Evolutionary conservation across 2,329 filamentous ascomycete species (phyloP).

Genomic region (Pseudogymnoascus sp.): DNA sequence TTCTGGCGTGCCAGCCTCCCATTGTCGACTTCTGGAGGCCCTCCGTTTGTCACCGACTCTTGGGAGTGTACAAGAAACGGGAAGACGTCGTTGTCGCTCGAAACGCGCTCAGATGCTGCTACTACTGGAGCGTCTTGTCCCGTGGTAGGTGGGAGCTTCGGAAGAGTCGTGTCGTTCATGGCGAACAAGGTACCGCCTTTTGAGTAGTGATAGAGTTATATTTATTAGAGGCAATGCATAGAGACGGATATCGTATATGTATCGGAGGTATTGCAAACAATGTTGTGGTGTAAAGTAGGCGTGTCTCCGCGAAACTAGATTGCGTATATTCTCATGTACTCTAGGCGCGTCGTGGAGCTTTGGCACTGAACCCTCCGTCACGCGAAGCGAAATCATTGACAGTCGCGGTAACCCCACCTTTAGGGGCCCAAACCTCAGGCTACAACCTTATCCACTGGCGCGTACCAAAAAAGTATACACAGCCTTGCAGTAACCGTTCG

Average conservation of each 20-base stretch:
- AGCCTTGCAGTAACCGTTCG: not conserved
- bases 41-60: conserved; percentile 17
- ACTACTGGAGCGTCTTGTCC: conserved; percentile 12
- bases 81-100: conserved; percentile 17
- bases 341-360: conserved; percentile 6
- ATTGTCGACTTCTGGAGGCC: conserved; percentile 17
- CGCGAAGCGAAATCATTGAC: conserved; percentile 6
- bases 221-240: conserved; percentile 5
- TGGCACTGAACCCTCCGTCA: conserved; percentile 1
- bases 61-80: conserved; percentile 16
- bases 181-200: conserved; percentile 9
- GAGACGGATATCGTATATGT: conserved; percentile 2
- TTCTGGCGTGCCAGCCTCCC: conserved; percentile 35
- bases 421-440: conserved; percentile 7
- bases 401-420: conserved; percentile 5
- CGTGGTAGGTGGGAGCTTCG: conserved; percentile 20
- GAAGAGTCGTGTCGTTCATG: conserved; percentile 28
- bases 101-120: conserved; percentile 15
- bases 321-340: conserved; percentile 5
- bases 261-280: not conserved
- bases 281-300: not conserved
- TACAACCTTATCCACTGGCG: conserved; percentile 6
- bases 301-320: conserved; percentile 2
- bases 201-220: not conserved
- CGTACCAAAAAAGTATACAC: not conserved